Conservation (phyloP, 2,329 filamentous ascomycete species). For the Ophiosphaerella herpotricha region DNA sequence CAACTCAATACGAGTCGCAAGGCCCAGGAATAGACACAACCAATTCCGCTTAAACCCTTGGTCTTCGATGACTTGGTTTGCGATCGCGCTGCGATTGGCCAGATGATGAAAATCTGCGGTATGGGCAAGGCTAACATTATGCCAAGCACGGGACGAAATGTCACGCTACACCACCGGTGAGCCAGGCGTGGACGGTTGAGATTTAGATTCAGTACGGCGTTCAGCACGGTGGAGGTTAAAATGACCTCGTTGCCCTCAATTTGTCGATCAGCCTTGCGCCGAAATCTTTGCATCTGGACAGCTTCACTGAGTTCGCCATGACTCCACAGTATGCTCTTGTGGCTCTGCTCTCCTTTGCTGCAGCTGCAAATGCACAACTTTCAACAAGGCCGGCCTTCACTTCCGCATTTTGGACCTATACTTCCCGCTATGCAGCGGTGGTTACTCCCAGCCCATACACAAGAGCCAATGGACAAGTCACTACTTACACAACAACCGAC, state of each 20-base stretch:
- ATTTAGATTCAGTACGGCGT: slow-evolving; percentile 14
- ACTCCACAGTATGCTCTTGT: slow-evolving; percentile 16
- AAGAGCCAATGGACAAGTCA: slow-evolving; percentile 7
- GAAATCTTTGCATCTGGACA: slow-evolving; percentile 13
- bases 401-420: slow-evolving; percentile 32
- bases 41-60: slow-evolving; percentile 19
- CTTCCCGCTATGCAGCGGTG: slow-evolving; percentile 21
- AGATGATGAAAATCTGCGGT: background rate
- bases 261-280: slow-evolving; percentile 11
- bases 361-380: slow-evolving; percentile 17
- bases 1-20: slow-evolving; percentile 10
- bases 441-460: slow-evolving; percentile 22
- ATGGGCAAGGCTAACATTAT: slow-evolving; percentile 20
- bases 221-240: slow-evolving; percentile 24
- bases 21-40: slow-evolving; percentile 20
- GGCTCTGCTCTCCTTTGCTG: slow-evolving; percentile 18
- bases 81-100: slow-evolving; percentile 17
- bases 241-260: slow-evolving; percentile 18
- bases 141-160: slow-evolving; percentile 24
- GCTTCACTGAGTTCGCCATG: slow-evolving; percentile 14
- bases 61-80: slow-evolving; percentile 7
- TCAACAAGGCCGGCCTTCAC: background rate
- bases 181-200: slow-evolving; percentile 11
- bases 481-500: slow-evolving; percentile 12
- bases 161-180: slow-evolving; percentile 28